Evolutionary conservation across 2,329 filamentous ascomycete genomes (phyloP).

Genomic region (Pseudogymnoascus sp.): DNA sequence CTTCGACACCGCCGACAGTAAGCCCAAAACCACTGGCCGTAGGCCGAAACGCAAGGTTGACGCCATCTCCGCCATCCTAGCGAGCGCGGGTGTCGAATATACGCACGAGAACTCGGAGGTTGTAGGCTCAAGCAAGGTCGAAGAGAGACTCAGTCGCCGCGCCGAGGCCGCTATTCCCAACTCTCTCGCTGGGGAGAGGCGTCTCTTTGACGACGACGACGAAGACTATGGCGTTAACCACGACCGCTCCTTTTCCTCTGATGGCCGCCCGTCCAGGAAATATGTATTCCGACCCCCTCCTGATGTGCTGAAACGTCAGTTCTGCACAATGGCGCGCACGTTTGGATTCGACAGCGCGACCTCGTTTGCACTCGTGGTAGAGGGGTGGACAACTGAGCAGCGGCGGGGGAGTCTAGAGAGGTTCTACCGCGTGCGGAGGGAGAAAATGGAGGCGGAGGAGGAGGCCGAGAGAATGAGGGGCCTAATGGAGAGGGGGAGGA

Average conservation of each 20-base stretch:
- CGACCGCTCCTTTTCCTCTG: constrained; percentile 12
- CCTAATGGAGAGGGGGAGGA: neutral
- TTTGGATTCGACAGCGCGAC: constrained; percentile 69
- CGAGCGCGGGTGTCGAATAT: constrained; percentile 82
- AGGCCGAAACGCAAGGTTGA: constrained; percentile 46
- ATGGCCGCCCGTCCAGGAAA: constrained; percentile 19
- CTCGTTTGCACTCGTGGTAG: constrained; percentile 83
- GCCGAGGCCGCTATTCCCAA: constrained; percentile 38
- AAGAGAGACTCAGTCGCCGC: constrained; percentile 69
- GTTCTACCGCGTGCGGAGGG: constrained; percentile 61
- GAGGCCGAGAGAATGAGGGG: neutral
- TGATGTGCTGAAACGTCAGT: constrained; percentile 69
- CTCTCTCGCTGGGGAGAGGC: constrained; percentile 21
- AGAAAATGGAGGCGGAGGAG: constrained; percentile 15
- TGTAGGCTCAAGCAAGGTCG: constrained; percentile 83
- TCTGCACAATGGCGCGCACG: constrained; percentile 78
- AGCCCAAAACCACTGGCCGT: constrained; percentile 28
- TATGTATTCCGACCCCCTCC: constrained; percentile 52
- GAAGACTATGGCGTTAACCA: constrained; percentile 38
- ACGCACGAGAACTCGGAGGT: constrained; percentile 96
- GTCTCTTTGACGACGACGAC: constrained; percentile 29
- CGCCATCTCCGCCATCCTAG: constrained; percentile 79
- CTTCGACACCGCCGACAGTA: constrained; percentile 37
- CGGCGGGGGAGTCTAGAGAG: constrained; percentile 66
- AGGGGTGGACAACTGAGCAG: constrained; percentile 80